Evolutionary conservation across 2,329 filamentous ascomycete genomes (phyloP), one percentile per base, ranked within the genome.

Genomic region (Rhinocladiella similis): DNA sequence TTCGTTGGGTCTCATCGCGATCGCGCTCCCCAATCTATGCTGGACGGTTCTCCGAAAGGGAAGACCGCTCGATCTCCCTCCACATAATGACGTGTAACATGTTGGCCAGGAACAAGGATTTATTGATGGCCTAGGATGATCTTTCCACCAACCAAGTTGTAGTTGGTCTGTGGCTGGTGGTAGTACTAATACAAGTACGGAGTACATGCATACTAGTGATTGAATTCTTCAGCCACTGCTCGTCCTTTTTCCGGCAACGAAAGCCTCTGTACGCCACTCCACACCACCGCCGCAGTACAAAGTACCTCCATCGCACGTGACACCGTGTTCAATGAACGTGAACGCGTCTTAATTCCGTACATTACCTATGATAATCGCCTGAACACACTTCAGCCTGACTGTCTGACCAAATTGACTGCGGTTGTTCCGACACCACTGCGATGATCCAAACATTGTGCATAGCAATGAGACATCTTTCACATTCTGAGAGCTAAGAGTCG

Each of bases 41-140:
- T 33, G n/a, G n/a, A 22, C 47, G 19, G 5, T 36, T 50, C n/a
- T 36, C 25, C 9, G 19, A 50, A 29, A 27, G 33, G 18, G 12
- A 36, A 13, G 19, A 16, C 35, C 20, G 18, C 25, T 41, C 14
- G 27, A 19, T 27, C 33, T 42, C 25, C 27, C 39, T 19, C 22
- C 39, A 52, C 22, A 45, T 3, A 52, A 52, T 52, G 50, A 52
- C 50, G 50, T 51, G n/a, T 9, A 35, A 46, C 20, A 25, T 43
- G 16, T 22, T 14, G 50, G n/a, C 13, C 20, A 18, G 27, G 29
- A 42, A 45, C 38, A 35, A 43, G 14, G 49, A 33, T 38, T 45
- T 22, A 16, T 25, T n/a, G 25, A 16, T 5, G 7, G n/a, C 14
- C 25, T 46, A 46, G 43, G 43, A 46, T 25, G n/a, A 27, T 14